Percentiles rank a stretch among this genome's conserved stretches.
Evolutionary conservation across 768 basidiomycete species (phyloP).

Genomic region (Lactarius sanguifluus): DNA sequence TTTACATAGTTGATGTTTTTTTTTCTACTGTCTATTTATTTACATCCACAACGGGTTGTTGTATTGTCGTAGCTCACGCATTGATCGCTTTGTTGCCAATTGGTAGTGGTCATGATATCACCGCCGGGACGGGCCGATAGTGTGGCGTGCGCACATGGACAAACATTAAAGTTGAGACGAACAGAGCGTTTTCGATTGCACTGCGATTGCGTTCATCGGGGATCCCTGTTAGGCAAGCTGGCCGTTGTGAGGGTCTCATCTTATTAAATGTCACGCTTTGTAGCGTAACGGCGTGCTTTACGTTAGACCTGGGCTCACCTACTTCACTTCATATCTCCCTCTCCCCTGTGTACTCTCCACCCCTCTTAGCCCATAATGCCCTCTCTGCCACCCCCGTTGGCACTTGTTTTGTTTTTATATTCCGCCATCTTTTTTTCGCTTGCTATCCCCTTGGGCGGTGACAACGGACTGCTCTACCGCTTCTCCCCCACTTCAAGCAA

Average conservation of each 20-base stretch:
- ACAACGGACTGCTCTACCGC: slow-evolving; percentile 20
- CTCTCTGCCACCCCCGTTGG: not conserved
- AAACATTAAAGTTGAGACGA: not conserved
- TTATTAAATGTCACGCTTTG: not conserved
- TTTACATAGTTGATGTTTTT: slow-evolving; percentile 1
- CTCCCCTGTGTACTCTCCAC: not conserved
- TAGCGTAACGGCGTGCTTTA: not conserved
- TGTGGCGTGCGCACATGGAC: not conserved
- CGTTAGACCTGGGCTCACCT: not conserved
- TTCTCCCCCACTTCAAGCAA: slow-evolving; percentile 15
- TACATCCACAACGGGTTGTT: slow-evolving; percentile 11
- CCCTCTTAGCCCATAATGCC: slow-evolving; percentile 7
- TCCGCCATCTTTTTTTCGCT: not conserved
- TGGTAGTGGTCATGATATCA: not conserved
- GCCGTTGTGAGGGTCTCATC: not conserved
- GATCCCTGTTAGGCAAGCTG: not conserved
- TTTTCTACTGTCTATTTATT: not conserved
- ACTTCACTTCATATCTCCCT: not conserved
- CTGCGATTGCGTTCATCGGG: not conserved
- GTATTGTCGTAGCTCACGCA: slow-evolving; percentile 24
- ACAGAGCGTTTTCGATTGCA: not conserved
- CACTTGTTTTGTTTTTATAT: not conserved
- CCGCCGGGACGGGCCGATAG: not conserved
- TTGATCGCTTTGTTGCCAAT: slow-evolving; percentile 19
- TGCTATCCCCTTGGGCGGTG: slow-evolving; percentile 2